These are phyloP conservation scores for Wickerhamomyces subpelliculosus DNA, from an alignment of 805 yeast genomes.

Conservation along the genomic window DNA sequence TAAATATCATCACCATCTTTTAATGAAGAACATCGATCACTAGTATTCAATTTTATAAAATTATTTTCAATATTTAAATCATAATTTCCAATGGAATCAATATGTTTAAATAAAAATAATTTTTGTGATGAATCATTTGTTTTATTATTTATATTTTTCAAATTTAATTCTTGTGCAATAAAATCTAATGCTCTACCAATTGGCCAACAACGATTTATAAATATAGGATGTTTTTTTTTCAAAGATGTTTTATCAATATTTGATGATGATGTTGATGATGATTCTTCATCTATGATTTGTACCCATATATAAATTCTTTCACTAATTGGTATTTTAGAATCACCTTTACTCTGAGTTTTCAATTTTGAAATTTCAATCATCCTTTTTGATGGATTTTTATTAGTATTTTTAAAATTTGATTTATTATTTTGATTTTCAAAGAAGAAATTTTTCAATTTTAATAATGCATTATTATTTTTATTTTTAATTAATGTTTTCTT, in stretches of 20 bases:
- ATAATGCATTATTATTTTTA: slow-evolving; percentile 9
- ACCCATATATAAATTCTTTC: slow-evolving; percentile 19
- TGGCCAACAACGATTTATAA: slow-evolving; percentile 20
- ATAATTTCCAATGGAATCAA: no score
- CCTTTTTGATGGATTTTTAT: slow-evolving; percentile 12
- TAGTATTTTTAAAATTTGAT: slow-evolving; percentile 2
- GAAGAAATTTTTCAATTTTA: slow-evolving; percentile 16
- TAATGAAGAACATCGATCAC: slow-evolving; percentile 13
- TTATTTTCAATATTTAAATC: slow-evolving; percentile 3
- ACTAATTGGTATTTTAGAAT: slow-evolving; percentile 8
- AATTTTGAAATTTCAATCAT: slow-evolving; percentile 15
- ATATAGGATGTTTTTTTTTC: slow-evolving; percentile 16
- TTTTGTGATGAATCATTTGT: slow-evolving; percentile 14
- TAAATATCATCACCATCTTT: slow-evolving; percentile 15
- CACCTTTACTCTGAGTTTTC: slow-evolving; percentile 20
- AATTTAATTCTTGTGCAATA: slow-evolving; percentile 10
- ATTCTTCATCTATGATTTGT: slow-evolving; percentile 19
- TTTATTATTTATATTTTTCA: slow-evolving; percentile 19
- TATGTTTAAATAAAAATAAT: slow-evolving; percentile 14
- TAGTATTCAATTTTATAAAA: slow-evolving; percentile 12
- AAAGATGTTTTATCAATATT: slow-evolving; percentile 13
- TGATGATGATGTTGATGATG: no score
- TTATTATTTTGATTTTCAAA: slow-evolving; percentile 3
- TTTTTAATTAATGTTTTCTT: slow-evolving; percentile 1
- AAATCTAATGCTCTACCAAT: slow-evolving; percentile 21